Evolutionary conservation across 495 filamentous ascomycete species (phyloP).

Genomic region (Bathelium albidoporum): DNA sequence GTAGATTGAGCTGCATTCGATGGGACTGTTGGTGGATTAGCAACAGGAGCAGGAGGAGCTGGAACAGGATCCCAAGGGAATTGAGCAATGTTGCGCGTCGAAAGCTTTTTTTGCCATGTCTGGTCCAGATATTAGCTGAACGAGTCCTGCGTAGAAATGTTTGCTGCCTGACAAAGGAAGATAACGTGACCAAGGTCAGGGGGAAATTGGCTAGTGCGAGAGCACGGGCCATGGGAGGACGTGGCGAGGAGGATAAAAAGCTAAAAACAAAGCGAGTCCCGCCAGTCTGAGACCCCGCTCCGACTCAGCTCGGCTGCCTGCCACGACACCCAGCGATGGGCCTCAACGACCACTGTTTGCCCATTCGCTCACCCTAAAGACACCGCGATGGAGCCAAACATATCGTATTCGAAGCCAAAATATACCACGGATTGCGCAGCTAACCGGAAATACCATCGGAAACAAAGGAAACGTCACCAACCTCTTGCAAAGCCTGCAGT

Average conservation of each 20-base stretch:
- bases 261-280: slow-evolving; percentile 5
- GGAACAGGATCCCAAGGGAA: slow-evolving; percentile 92
- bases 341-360: neutral
- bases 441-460: slow-evolving; percentile 4
- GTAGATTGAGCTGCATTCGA: slow-evolving; percentile 39
- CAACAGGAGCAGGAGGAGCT: slow-evolving; percentile 38
- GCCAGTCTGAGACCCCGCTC: neutral
- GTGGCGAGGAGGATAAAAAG: slow-evolving; percentile 8
- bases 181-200: slow-evolving; percentile 2
- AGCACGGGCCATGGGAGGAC: slow-evolving; percentile 9
- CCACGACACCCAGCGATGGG: neutral
- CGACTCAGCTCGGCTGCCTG: neutral
- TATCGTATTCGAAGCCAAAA: too few relatives aligned
- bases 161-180: neutral
- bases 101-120: slow-evolving; percentile 89
- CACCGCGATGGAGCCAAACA: neutral
- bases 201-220: slow-evolving; percentile 10
- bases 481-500: slow-evolving; percentile 72
- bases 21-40: slow-evolving; percentile 45
- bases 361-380: neutral
- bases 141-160: neutral
- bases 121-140: slow-evolving; percentile 28
- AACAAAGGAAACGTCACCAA: slow-evolving; percentile 33
- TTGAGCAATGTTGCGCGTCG: slow-evolving; percentile 65
- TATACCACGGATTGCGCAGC: neutral